These are phyloP conservation scores for Nemania sp. DNA, from an alignment of 2,329 filamentous ascomycete species.

Conservation along the genomic window DNA sequence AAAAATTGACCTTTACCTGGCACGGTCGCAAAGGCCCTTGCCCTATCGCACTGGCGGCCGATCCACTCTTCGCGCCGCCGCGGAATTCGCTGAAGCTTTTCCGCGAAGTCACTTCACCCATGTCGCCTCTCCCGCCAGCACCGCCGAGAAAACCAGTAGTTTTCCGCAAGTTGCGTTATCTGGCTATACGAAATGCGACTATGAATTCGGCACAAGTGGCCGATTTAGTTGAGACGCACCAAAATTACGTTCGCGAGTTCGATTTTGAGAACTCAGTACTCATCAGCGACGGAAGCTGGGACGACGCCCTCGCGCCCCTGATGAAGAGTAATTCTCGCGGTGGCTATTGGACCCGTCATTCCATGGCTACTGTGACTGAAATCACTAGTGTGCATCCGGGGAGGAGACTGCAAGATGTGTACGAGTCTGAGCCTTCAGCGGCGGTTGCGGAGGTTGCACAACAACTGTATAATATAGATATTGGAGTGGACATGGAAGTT, in stretches of 20 bases:
- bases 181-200: conserved; percentile 72
- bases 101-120: conserved; percentile 65
- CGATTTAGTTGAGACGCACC: conserved; percentile 68
- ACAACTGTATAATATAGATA: conserved; percentile 49
- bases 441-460: conserved; percentile 57
- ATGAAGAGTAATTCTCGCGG: conserved; percentile 51
- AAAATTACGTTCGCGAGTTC: conserved; percentile 71
- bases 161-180: conserved; percentile 68
- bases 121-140: conserved; percentile 62
- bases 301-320: conserved; percentile 77
- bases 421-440: conserved; percentile 52
- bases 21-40: conserved; percentile 72
- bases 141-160: conserved; percentile 59
- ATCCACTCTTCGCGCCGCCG: conserved; percentile 67
- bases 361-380: conserved; percentile 41
- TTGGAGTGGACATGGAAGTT: conserved; percentile 44
- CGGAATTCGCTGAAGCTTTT: conserved; percentile 61
- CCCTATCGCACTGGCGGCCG: conserved; percentile 69
- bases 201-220: conserved; percentile 74
- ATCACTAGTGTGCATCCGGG: conserved; percentile 32
- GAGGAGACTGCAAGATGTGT: conserved; percentile 4
- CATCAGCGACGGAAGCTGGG: conserved; percentile 71
- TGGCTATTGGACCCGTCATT: conserved; percentile 49
- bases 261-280: conserved; percentile 78
- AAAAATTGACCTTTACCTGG: conserved; percentile 78